Evolutionary conservation across 1,139 yeast species (phyloP).

Genomic region (Pichia sp.): DNA sequence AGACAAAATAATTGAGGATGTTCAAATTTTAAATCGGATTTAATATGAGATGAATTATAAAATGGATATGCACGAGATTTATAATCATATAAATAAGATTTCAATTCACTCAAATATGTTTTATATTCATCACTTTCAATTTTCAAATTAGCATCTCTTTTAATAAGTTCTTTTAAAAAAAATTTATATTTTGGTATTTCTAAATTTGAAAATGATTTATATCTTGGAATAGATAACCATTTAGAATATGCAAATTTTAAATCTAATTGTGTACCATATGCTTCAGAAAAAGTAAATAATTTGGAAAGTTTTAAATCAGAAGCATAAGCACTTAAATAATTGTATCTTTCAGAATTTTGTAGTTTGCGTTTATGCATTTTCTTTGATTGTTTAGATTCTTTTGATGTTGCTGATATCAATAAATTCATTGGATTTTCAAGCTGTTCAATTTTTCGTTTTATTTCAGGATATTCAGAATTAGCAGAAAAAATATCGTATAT

Average conservation of each 20-base stretch:
- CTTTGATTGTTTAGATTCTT: background rate
- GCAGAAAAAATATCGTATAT: slow-evolving; percentile 22
- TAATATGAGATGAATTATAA: slow-evolving; percentile 9
- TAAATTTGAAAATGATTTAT: slow-evolving; percentile 17
- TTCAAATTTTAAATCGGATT: background rate
- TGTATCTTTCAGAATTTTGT: background rate
- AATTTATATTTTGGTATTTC: slow-evolving; percentile 20
- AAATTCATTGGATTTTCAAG: slow-evolving; percentile 5
- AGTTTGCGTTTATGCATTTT: slow-evolving; percentile 20
- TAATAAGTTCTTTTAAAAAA: slow-evolving; percentile 14
- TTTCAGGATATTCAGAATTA: slow-evolving; percentile 5
- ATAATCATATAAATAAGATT: slow-evolving; percentile 43
- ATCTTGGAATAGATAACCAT: slow-evolving; percentile 44
- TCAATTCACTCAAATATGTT: slow-evolving; percentile 40
- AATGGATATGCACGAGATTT: slow-evolving; percentile 48
- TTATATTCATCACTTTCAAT: slow-evolving; percentile 30
- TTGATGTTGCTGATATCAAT: too few relatives aligned
- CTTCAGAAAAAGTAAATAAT: slow-evolving; percentile 55
- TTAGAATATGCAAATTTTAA: slow-evolving; percentile 43
- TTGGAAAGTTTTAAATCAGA: slow-evolving; percentile 42
- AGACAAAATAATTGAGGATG: slow-evolving; percentile 40
- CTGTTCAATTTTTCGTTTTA: slow-evolving; percentile 6
- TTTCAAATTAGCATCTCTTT: slow-evolving; percentile 13
- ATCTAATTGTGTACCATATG: slow-evolving; percentile 61
- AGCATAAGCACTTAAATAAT: slow-evolving; percentile 40